Conservation (phyloP, 768 basidiomycete genomes). For the Neoboletus subvelutipes region DNA sequence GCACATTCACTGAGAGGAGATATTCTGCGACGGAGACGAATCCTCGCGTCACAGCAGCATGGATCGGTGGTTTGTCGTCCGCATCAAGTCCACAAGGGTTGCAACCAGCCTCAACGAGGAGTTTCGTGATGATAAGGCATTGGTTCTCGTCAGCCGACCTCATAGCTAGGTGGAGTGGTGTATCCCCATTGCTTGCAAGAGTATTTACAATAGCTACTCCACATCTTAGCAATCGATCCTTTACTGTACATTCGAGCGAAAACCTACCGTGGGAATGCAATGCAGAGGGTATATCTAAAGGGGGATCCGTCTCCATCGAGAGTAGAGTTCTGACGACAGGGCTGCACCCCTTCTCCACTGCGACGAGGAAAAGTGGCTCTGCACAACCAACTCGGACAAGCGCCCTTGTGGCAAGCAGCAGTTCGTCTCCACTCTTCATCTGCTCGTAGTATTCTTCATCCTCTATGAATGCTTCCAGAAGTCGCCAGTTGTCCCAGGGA, state of each 20-base stretch:
- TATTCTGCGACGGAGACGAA: too few relatives aligned
- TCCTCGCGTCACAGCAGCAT: too few relatives aligned
- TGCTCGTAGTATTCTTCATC: neutral
- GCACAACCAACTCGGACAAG: conserved; percentile 2
- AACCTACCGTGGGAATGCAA: neutral
- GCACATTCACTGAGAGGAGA: too few relatives aligned
- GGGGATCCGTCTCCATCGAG: neutral
- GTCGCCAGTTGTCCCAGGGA: conserved; percentile 1
- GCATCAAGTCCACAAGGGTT: too few relatives aligned
- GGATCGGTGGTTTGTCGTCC: too few relatives aligned
- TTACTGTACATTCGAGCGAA: too few relatives aligned
- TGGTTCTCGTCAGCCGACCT: neutral
- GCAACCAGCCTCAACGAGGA: too few relatives aligned
- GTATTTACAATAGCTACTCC: neutral
- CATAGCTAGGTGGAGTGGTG: neutral
- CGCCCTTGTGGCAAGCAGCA: neutral
- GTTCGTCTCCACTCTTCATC: neutral
- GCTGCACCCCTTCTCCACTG: conserved; percentile 6
- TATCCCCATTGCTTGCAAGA: conserved; percentile 6
- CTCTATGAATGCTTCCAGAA: conserved; percentile 4
- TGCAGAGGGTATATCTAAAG: too few relatives aligned
- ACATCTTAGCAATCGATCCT: neutral
- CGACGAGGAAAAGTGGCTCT: conserved; percentile 3
- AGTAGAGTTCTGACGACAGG: neutral
- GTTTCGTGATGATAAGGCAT: too few relatives aligned